Evolutionary conservation across 768 basidiomycete species (phyloP).

Genomic region (Piloderma croceum): DNA sequence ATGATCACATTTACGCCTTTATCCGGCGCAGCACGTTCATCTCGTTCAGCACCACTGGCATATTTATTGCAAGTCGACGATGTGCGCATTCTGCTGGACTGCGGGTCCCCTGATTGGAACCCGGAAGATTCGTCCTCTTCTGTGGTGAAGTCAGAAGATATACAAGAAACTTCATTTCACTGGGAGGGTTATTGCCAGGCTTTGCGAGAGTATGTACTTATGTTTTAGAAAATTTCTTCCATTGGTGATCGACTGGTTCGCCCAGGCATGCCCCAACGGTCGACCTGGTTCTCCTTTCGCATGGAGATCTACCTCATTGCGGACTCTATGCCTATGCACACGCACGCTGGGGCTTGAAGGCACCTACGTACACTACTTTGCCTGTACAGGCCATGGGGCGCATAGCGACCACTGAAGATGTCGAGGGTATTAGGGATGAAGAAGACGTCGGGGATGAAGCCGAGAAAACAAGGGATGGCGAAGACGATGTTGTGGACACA

Average conservation of each 20-base stretch:
- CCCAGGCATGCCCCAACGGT: conserved; percentile 70
- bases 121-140: conserved; percentile 44
- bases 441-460: conserved; percentile 53
- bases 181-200: conserved; percentile 66
- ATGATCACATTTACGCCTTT: conserved; percentile 97
- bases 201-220: conserved; percentile 57
- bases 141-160: conserved; percentile 22
- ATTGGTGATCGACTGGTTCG: conserved; percentile 6
- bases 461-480: conserved; percentile 21
- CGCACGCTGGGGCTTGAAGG: conserved; percentile 79
- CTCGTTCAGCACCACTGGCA: conserved; percentile 58
- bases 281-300: conserved; percentile 89
- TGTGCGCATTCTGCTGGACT: conserved; percentile 88
- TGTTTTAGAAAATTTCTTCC: conserved; percentile 1
- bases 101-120: conserved; percentile 85
- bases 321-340: conserved; percentile 93
- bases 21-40: conserved; percentile 73
- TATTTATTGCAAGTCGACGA: conserved; percentile 95
- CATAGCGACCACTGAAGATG: conserved; percentile 85
- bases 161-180: conserved; percentile 29
- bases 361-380: conserved; percentile 89
- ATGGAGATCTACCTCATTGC: conserved; percentile 84
- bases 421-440: conserved; percentile 74
- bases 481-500: conserved; percentile 19
- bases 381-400: conserved; percentile 95